A percentile compares a stretch with the other conserved stretches of the same genome.
Conservation (phyloP, 2,329 filamentous ascomycete species). For the Trichophyton rubrum region DNA sequence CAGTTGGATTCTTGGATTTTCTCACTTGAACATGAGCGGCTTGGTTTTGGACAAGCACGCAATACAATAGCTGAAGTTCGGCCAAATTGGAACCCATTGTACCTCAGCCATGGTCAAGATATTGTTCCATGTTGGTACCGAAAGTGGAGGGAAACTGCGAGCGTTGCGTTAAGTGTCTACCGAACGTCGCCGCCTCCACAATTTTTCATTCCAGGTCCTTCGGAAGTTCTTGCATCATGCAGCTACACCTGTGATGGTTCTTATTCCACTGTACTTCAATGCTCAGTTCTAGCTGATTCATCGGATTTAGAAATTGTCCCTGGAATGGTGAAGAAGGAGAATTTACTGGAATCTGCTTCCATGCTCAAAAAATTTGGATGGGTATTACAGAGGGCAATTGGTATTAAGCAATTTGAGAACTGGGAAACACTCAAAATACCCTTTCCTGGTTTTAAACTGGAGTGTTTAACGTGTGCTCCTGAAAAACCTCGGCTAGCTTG, state of each 20-base stretch:
- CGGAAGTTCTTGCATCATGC: constrained; percentile 11
- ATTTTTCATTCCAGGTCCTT: constrained; percentile 16
- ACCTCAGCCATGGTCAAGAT: constrained; percentile 12
- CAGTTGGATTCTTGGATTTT: constrained; percentile 46
- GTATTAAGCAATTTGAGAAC: constrained; percentile 17
- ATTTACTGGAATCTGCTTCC: constrained; percentile 19
- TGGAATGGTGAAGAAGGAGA: constrained; percentile 19
- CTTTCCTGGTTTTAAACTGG: background rate
- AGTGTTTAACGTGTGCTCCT: constrained; percentile 24
- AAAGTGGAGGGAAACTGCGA: constrained; percentile 18
- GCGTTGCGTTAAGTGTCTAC: constrained; percentile 16
- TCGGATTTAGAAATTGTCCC: constrained; percentile 13
- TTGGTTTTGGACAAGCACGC: constrained; percentile 37
- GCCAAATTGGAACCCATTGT: constrained; percentile 33
- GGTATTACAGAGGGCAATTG: constrained; percentile 22
- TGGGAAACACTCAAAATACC: constrained; percentile 19
- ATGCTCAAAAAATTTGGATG: constrained; percentile 22
- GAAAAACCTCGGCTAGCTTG: constrained; percentile 24
- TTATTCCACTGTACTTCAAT: constrained; percentile 22
- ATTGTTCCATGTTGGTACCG: constrained; percentile 22
- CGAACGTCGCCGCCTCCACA: constrained; percentile 13
- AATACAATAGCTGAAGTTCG: constrained; percentile 36
- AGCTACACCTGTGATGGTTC: constrained; percentile 20
- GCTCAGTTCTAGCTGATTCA: constrained; percentile 15
- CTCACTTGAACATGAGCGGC: constrained; percentile 35